These are phyloP conservation scores for Lodderomyces oxycetoniae DNA, from an alignment of 1,139 yeast genomes.

Conservation along the genomic window DNA sequence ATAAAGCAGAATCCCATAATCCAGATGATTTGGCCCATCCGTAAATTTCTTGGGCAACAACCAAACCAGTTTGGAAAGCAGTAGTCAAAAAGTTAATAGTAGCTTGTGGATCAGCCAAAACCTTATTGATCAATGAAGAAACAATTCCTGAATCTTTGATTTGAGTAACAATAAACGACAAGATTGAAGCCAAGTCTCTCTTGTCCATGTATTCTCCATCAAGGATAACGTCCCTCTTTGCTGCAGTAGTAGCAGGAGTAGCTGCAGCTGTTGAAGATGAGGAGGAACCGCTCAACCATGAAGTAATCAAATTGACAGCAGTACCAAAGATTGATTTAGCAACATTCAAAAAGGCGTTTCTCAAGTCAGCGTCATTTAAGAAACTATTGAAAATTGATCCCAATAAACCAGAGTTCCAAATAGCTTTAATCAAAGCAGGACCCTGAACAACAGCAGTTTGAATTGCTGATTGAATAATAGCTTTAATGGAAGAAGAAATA, in stretches of 20 bases:
- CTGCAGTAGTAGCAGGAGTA: conserved; percentile 18
- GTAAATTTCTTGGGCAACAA: conserved; percentile 33
- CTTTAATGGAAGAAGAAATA: conserved; percentile 24
- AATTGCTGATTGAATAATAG: conserved; percentile 31
- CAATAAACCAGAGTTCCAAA: conserved; percentile 43
- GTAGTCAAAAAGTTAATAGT: conserved; percentile 31
- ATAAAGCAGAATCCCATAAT: conserved; percentile 28
- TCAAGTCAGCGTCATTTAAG: conserved; percentile 32
- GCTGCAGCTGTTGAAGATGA: conserved; percentile 16
- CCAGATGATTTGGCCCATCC: conserved; percentile 40
- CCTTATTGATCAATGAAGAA: conserved; percentile 28
- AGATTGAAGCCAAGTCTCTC: conserved; percentile 34
- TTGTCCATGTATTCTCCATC: conserved; percentile 27
- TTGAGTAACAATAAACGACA: conserved; percentile 24
- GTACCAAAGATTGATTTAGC: conserved; percentile 33
- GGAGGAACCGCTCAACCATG: conserved; percentile 19
- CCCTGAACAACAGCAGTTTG: conserved; percentile 38
- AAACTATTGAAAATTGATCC: conserved; percentile 31
- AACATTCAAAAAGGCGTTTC: conserved; percentile 31
- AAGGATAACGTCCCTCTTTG: conserved; percentile 13
- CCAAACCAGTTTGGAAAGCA: conserved; percentile 33
- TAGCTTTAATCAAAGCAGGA: conserved; percentile 40
- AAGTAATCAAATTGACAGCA: conserved; percentile 28
- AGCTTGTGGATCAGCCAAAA: conserved; percentile 35
- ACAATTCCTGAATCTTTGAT: conserved; percentile 38